Evolutionary conservation across 768 basidiomycete genomes (phyloP), one percentile per base, ranked within the genome.

Genomic region (Podaxis sp.): DNA sequence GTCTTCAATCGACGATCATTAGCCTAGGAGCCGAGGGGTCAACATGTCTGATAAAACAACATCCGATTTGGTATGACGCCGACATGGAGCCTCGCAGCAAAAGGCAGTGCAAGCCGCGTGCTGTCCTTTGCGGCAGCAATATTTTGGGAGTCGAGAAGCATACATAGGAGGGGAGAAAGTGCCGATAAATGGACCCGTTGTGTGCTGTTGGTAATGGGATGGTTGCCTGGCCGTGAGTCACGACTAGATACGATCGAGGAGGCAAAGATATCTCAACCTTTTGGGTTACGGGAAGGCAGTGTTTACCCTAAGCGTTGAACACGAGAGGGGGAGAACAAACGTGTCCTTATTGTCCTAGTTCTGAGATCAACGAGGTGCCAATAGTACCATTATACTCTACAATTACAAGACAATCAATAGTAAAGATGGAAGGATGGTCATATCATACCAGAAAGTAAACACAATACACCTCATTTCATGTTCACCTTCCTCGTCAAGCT

Each of bases 401-500:
- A 37, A 11, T n/a, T n/a, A 29, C 17, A 61, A 24, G n/a, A 46
- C 58, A 61, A 59, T 55, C 56, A 33, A 49, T 56, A 57, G 7
- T 38, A 19, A 55, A 54, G 19, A 49, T 40, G 2, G 43, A 19
- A 8, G 9, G 33, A 9, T 9, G 8, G 33, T 33, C 9, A 33
- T 33, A 33, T 2, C 33, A 33, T 33, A 33, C 33, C 43, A 22
- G 8, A 46, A 46, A 19, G 19, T 46, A 22, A 46, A 3, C 43
- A 22, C 33, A 29, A 24, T 24, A 49, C 29, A 12, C 17, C 2
- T 59, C 56, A 74, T 65, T 73, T 75, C 65, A 65, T 64, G 33
- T 55, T 71, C 57, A 81, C 77, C 72, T 81, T 82, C 63, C 82
- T 74, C 33, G 80, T 91, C 69, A 93, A 73, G 47, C 73, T 84